Evolutionary conservation across 192 early-diverging fungal genomes (phyloP).

Genomic region (Backusella tarrabulga): DNA sequence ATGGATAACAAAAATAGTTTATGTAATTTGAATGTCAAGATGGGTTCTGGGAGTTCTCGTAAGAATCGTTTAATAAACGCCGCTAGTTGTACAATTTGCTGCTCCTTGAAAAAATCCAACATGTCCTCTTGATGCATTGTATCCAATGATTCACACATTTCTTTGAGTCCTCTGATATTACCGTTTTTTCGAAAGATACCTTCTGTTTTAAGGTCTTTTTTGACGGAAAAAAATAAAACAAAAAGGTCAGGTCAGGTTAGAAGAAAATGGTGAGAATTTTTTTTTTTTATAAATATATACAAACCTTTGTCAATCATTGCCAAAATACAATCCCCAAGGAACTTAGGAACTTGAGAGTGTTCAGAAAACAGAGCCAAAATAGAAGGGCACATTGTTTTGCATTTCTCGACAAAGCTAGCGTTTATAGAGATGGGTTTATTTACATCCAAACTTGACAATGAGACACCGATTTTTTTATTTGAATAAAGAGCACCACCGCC

Average conservation of each 20-base stretch:
- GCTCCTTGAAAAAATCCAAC: slow-evolving; percentile 27
- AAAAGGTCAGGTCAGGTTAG: not conserved
- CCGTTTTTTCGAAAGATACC: slow-evolving; percentile 28
- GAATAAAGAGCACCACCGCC: not conserved
- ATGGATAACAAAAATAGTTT: slow-evolving; percentile 22
- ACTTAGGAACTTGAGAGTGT: not conserved
- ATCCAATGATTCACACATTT: slow-evolving; percentile 14
- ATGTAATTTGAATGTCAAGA: slow-evolving; percentile 19
- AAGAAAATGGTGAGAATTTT: not conserved
- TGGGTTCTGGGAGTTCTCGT: slow-evolving; percentile 18
- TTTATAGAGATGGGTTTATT: not conserved
- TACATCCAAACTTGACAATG: not conserved
- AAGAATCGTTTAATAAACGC: slow-evolving; percentile 21
- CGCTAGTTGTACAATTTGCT: slow-evolving; percentile 16
- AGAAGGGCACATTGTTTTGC: not conserved
- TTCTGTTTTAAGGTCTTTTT: slow-evolving; percentile 33
- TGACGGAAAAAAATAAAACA: not conserved
- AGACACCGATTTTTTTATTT: slow-evolving; percentile 10
- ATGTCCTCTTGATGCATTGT: not conserved
- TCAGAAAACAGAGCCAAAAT: not conserved
- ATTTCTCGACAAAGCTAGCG: not conserved
- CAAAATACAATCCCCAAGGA: slow-evolving; percentile 8
- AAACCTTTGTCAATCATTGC: slow-evolving; percentile 9
- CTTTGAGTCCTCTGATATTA: slow-evolving; percentile 24
- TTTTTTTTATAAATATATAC: not conserved